Conservation (phyloP, 768 basidiomycete species). For the Mycena alexandri region DNA sequence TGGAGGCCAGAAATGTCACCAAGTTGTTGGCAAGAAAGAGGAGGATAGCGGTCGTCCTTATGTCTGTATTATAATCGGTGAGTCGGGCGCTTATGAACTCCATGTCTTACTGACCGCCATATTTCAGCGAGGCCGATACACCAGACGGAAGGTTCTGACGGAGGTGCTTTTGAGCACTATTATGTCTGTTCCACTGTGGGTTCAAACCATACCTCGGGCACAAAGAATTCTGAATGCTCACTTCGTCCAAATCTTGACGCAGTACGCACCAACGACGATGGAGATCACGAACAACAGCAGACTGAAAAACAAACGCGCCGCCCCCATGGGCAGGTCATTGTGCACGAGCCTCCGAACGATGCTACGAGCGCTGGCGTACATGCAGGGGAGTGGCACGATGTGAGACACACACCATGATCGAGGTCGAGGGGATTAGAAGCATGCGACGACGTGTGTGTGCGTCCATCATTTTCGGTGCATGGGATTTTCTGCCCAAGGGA, state of each 20-base stretch:
- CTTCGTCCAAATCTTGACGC: conserved; percentile 38
- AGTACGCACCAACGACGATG: conserved; percentile 31
- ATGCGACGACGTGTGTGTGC: conserved; percentile 7
- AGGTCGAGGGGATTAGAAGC: conserved; percentile 16
- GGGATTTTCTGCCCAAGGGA: no score
- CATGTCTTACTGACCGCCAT: conserved; percentile 25
- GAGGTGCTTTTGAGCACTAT: conserved; percentile 26
- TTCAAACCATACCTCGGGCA: neutral
- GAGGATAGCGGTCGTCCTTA: conserved; percentile 32
- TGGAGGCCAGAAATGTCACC: conserved; percentile 22
- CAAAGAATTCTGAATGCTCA: conserved; percentile 19
- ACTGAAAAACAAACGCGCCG: conserved; percentile 23
- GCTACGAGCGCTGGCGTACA: conserved; percentile 10
- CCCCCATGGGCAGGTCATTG: conserved; percentile 35
- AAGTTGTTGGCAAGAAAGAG: conserved; percentile 34
- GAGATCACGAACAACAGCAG: conserved; percentile 28
- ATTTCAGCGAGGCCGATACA: conserved; percentile 32
- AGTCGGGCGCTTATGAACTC: neutral
- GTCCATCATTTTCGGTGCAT: neutral
- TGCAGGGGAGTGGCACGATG: conserved; percentile 14
- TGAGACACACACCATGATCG: no score
- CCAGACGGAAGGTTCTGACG: conserved; percentile 30
- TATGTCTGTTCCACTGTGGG: conserved; percentile 24
- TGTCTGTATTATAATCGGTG: conserved; percentile 15
- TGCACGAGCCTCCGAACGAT: conserved; percentile 36